phyloP scores from a whole-genome alignment of 1,284 basidiomycete species.

The Ustilago tritici region DNA sequence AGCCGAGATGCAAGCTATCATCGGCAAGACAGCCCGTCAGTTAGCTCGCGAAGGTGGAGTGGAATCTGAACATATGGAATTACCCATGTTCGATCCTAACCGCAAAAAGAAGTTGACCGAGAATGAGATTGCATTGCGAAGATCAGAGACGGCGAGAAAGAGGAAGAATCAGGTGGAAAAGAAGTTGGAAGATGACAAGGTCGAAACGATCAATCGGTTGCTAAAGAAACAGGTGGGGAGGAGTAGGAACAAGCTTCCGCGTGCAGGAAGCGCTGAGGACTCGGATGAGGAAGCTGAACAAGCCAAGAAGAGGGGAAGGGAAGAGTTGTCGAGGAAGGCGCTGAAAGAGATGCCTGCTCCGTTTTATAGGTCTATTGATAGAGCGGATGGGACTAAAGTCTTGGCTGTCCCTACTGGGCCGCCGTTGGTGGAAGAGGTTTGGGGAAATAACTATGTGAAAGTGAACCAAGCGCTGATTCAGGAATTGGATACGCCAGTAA shows the following conservation, averaged over 20 bases:
- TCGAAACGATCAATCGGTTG: conserved; percentile 85
- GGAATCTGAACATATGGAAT: conserved; percentile 53
- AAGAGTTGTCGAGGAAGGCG: conserved; percentile 36
- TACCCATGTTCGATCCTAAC: conserved; percentile 71
- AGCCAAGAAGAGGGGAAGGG: conserved; percentile 17
- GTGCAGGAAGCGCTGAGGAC: conserved; percentile 29
- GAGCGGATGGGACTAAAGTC: conserved; percentile 24
- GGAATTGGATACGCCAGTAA: conserved; percentile 19
- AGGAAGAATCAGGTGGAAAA: conserved; percentile 87
- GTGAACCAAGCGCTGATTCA: conserved; percentile 33
- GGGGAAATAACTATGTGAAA: conserved; percentile 16
- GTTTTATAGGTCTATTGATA: conserved; percentile 33
- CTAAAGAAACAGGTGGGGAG: conserved; percentile 77
- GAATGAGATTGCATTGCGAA: conserved; percentile 81
- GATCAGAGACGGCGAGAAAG: conserved; percentile 87
- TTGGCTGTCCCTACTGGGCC: conserved; percentile 35
- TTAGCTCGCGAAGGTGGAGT: conserved; percentile 55
- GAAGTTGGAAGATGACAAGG: conserved; percentile 92
- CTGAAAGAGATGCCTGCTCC: conserved; percentile 46
- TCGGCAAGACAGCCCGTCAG: conserved; percentile 65
- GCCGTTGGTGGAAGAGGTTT: conserved; percentile 22
- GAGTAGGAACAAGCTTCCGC: conserved; percentile 51
- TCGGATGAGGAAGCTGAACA: conserved; percentile 37
- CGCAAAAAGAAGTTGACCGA: conserved; percentile 82
- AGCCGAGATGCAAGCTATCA: conserved; percentile 33